phyloP scores from a whole-genome alignment of 306 rosid genomes.

The Oxytropis ochrocephala region DNA sequence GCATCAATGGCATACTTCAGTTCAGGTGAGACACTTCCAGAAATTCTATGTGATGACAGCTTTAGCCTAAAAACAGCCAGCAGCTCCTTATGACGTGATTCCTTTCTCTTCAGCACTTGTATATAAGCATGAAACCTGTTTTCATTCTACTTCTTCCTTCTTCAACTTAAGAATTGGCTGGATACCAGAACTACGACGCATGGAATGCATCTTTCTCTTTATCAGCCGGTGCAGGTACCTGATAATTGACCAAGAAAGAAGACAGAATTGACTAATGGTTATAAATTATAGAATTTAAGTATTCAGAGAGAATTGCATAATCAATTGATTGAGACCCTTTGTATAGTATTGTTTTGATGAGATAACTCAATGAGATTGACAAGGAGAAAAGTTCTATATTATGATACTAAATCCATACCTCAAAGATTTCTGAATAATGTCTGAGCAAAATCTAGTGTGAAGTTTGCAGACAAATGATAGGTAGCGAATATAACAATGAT shows the following conservation, averaged over 20 bases:
- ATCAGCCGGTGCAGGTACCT: slow-evolving; percentile 64
- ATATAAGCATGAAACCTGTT: slow-evolving; percentile 76
- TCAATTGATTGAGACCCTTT: not conserved
- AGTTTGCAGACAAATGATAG: slow-evolving; percentile 62
- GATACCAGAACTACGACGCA: slow-evolving; percentile 20
- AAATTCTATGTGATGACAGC: slow-evolving; percentile 33
- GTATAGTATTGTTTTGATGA: not conserved
- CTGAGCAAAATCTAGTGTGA: slow-evolving; percentile 17
- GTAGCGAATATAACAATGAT: slow-evolving; percentile 60
- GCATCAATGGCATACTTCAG: slow-evolving; percentile 52
- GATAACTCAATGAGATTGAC: slow-evolving; percentile 15
- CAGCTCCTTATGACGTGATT: slow-evolving; percentile 55
- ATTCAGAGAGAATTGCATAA: not conserved
- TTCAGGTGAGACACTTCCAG: slow-evolving; percentile 35
- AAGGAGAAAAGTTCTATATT: not conserved
- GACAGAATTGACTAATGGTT: slow-evolving; percentile 3
- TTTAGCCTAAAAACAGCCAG: slow-evolving; percentile 42
- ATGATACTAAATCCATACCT: slow-evolving; percentile 40
- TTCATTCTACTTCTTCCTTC: slow-evolving; percentile 68
- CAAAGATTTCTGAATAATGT: slow-evolving; percentile 44
- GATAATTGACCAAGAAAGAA: slow-evolving; percentile 14
- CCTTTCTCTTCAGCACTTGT: slow-evolving; percentile 61
- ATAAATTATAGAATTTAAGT: not conserved
- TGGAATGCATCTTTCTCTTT: slow-evolving; percentile 56
- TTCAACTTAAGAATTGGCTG: slow-evolving; percentile 48